Conservation (phyloP, 148 eudicot genomes). For the Persicaria tinctoria region DNA sequence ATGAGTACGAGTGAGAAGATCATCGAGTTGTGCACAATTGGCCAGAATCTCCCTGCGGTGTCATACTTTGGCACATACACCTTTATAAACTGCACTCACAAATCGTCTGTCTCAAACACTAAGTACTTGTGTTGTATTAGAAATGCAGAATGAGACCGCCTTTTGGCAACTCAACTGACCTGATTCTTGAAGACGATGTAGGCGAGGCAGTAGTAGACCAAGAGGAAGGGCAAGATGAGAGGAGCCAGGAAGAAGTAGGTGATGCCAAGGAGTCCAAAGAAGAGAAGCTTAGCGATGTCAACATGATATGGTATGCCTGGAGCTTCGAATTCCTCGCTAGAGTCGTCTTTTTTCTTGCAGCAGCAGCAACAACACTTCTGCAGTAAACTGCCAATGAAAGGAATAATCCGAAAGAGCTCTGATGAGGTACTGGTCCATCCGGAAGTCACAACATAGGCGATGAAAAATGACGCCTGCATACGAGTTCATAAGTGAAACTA, state of each 20-base stretch:
- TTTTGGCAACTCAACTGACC: slow-evolving; percentile 24
- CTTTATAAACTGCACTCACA: slow-evolving; percentile 50
- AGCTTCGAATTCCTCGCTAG: slow-evolving; percentile 29
- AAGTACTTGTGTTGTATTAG: neutral
- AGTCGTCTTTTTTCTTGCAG: slow-evolving; percentile 14
- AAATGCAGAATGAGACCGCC: neutral
- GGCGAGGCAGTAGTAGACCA: slow-evolving; percentile 50
- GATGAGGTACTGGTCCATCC: slow-evolving; percentile 67
- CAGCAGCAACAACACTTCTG: slow-evolving; percentile 42
- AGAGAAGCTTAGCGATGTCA: slow-evolving; percentile 51
- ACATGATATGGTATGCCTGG: slow-evolving; percentile 45
- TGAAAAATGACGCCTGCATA: slow-evolving; percentile 65
- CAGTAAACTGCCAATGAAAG: slow-evolving; percentile 34
- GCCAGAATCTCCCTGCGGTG: slow-evolving; percentile 74
- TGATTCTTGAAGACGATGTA: slow-evolving; percentile 59
- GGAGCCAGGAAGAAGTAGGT: slow-evolving; percentile 72
- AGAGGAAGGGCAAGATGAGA: slow-evolving; percentile 55
- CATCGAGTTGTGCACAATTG: slow-evolving; percentile 61
- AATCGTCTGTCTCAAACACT: neutral
- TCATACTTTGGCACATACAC: slow-evolving; percentile 68
- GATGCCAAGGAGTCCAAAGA: slow-evolving; percentile 62
- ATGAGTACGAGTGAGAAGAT: slow-evolving; percentile 64
- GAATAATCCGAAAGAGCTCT: slow-evolving; percentile 49
- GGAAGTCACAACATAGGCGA: slow-evolving; percentile 62
- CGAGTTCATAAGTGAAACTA: neutral